Evolutionary conservation across 1,284 basidiomycete species (phyloP), one percentile per base, ranked within the genome.

Genomic region (Ceratobasidium sp.): DNA sequence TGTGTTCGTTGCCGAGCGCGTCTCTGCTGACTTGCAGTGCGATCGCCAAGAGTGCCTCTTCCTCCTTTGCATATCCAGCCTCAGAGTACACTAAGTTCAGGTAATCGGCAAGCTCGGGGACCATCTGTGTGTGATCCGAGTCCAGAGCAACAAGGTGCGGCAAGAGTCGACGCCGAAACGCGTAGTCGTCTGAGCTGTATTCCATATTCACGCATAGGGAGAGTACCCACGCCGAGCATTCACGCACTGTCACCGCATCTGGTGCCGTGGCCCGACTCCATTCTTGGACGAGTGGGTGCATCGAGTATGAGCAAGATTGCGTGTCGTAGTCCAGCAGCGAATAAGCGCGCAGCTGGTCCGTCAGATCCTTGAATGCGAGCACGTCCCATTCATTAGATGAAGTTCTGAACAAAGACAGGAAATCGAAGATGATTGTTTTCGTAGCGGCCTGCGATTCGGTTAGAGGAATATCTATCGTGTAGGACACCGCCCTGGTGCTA

Each of bases 131-230:
- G n/a, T 55, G n/a, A 18, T 32, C 46, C 13, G 54, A 35, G 35
- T 38, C 35, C 21, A 73, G 43, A 7, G 52, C 58, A 18, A 64
- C 43, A 4, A 73, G 28, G 44, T 73, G 71, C 32, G 61, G 47
- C 18, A 73, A 16, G 6, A 73, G 57, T 32, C 32, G 50, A 8
- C 43, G 26, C 26, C 62, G 71, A 26, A 64, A 52, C 23, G 32
- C 49, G 30, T 66, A 52, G 16, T 66, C 63, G 23, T 66, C 23
- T 7, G 38, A 55, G 11, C 55, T 38, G 26, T 28, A 43, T n/a
- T 61, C n/a, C 50, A 23, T 30, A 16, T 50, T 50, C 7, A 55
- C 50, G 23, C 59, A 73, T 18, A 47, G 30, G 21, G 58, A 49
- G 16, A 73, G 49, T 14, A 73, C 61, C 8, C 41, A 52, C 11